These are phyloP conservation scores for Antitrichia curtipendula DNA, from an alignment of 225 moss, liverwort and hornwort species.

Conservation along the genomic window DNA sequence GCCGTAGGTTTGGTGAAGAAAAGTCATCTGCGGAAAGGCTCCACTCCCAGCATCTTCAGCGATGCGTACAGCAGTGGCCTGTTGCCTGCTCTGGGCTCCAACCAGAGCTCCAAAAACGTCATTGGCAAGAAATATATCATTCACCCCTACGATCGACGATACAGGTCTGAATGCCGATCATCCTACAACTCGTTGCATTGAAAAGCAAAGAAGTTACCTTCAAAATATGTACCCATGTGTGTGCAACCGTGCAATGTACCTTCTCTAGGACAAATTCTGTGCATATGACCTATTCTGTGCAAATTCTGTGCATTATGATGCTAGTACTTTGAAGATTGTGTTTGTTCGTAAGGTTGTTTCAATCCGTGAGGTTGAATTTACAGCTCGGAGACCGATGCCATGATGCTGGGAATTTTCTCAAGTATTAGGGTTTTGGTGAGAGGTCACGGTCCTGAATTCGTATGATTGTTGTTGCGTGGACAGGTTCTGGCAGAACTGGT, in stretches of 20 bases:
- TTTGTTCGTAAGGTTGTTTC: not conserved
- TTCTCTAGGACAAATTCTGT: not conserved
- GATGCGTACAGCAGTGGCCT: slow-evolving; percentile 5
- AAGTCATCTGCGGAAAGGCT: not conserved
- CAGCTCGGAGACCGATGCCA: not conserved
- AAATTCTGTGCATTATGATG: not conserved
- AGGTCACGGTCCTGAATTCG: not conserved
- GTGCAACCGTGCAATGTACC: not conserved
- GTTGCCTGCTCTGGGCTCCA: slow-evolving; percentile 21
- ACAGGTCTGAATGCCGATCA: not conserved
- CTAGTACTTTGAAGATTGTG: not conserved
- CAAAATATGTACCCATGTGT: not conserved
- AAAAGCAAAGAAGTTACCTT: not conserved
- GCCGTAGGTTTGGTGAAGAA: slow-evolving; percentile 1
- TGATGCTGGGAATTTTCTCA: not conserved
- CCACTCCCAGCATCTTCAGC: not conserved
- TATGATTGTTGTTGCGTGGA: not conserved
- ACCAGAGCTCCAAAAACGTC: slow-evolving; percentile 4
- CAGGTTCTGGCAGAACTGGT: slow-evolving; percentile 20
- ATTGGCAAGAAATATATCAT: slow-evolving; percentile 10
- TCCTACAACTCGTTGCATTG: not conserved
- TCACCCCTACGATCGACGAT: slow-evolving; percentile 8
- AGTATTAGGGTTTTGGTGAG: not conserved
- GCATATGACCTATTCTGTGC: not conserved
- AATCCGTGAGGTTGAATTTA: not conserved